Percentiles rank a stretch among this genome's conserved stretches.
phyloP scores from a whole-genome alignment of 1,284 basidiomycete genomes.

The Cutaneotrichosporon sp. region DNA sequence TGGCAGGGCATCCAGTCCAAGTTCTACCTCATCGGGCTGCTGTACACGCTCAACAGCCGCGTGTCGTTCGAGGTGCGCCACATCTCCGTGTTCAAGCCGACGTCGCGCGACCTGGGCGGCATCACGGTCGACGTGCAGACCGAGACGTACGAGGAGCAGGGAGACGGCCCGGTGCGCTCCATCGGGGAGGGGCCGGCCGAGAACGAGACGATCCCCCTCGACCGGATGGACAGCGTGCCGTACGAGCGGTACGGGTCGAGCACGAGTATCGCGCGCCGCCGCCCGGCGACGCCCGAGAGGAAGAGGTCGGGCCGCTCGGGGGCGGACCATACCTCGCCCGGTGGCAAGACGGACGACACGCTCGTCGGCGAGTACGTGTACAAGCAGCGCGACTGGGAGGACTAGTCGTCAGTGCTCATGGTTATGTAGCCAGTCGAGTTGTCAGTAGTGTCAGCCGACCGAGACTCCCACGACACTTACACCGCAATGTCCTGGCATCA shows the following conservation, averaged over 20 bases:
- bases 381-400: conserved; percentile 2
- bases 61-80: conserved; percentile 1
- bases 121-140: conserved; percentile 25
- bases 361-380: not conserved
- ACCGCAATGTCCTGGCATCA: not conserved
- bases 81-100: not conserved
- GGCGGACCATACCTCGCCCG: not conserved
- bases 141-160: conserved; percentile 19
- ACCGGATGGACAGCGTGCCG: not conserved
- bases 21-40: conserved; percentile 33
- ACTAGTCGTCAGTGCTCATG: too few relatives aligned
- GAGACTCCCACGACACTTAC: not conserved
- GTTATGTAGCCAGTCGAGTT: not conserved
- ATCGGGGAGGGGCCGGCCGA: not conserved
- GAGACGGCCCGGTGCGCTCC: not conserved
- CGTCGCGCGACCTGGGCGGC: not conserved
- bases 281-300: not conserved
- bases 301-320: not conserved
- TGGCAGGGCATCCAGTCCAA: conserved; percentile 30
- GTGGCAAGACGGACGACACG: not conserved
- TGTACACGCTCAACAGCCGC: conserved; percentile 34
- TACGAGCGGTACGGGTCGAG: not conserved
- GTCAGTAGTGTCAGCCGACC: not conserved
- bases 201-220: not conserved
- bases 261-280: not conserved